Evolutionary conservation across 306 rosid species (phyloP).

Genomic region (Parietaria judaica): DNA sequence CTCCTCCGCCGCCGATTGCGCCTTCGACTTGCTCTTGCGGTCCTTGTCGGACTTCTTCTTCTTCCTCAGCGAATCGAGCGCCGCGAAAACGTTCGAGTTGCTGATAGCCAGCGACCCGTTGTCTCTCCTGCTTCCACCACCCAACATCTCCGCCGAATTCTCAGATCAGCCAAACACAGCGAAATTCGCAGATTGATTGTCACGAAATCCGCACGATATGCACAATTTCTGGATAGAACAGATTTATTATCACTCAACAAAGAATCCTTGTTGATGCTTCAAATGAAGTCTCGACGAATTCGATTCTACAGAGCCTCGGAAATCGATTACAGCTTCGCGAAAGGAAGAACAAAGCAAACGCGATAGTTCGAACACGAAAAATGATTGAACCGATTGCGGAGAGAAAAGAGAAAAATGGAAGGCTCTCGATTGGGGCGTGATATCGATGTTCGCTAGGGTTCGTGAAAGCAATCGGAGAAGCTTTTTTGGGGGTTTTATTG

Average conservation of each 20-base stretch:
- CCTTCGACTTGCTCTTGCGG: constrained; percentile 53
- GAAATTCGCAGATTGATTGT: too few relatives aligned
- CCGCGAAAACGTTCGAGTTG: constrained; percentile 81
- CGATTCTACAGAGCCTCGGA: too few relatives aligned
- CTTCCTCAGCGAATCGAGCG: constrained; percentile 76
- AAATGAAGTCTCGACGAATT: too few relatives aligned
- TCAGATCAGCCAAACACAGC: constrained; percentile 12
- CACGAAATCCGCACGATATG: too few relatives aligned
- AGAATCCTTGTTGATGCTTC: too few relatives aligned
- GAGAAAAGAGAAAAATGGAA: background rate
- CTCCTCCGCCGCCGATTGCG: constrained; percentile 21
- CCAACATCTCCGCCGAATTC: constrained; percentile 47
- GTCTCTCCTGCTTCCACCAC: constrained; percentile 77
- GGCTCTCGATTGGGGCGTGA: too few relatives aligned
- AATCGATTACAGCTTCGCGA: too few relatives aligned
- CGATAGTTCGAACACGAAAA: background rate
- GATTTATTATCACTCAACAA: too few relatives aligned
- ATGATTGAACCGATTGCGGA: background rate
- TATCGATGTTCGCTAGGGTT: background rate
- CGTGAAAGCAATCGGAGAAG: background rate
- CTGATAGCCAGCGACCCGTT: constrained; percentile 72
- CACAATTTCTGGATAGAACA: too few relatives aligned
- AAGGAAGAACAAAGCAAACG: too few relatives aligned
- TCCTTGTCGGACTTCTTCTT: constrained; percentile 93
- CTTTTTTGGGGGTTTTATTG: constrained; percentile 4